These are phyloP conservation scores for Hordeum pubiflorum DNA, from an alignment of 202 grass and related monocot species.

Conservation along the genomic window DNA sequence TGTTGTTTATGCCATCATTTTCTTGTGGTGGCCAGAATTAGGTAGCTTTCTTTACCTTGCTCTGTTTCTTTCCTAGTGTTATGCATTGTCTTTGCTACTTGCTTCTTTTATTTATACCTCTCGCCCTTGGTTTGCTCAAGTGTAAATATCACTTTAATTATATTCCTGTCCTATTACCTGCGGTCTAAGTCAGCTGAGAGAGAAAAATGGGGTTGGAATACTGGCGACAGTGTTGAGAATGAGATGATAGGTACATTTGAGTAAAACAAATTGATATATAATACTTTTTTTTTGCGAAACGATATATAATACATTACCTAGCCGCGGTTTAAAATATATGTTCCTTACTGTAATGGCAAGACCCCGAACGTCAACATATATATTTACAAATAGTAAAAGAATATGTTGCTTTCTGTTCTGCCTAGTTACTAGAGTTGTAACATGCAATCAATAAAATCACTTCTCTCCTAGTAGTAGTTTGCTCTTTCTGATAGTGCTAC, in stretches of 20 bases:
- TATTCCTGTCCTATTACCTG: background rate
- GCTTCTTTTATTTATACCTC: background rate
- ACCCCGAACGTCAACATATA: background rate
- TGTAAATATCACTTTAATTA: background rate
- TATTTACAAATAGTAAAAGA: background rate
- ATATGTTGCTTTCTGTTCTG: background rate
- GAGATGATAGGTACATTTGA: background rate
- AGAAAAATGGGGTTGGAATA: background rate
- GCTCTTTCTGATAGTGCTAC: background rate
- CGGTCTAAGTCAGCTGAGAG: background rate
- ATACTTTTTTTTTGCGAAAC: background rate
- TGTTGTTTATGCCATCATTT: constrained; percentile 24
- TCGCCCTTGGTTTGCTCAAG: background rate
- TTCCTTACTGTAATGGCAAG: background rate
- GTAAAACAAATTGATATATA: background rate
- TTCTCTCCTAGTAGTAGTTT: background rate
- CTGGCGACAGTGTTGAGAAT: background rate
- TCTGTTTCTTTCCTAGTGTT: background rate
- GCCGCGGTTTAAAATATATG: background rate
- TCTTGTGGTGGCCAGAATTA: background rate
- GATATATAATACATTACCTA: background rate
- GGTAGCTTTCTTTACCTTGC: background rate
- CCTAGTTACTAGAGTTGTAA: background rate
- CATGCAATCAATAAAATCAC: background rate
- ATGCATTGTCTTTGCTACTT: background rate